Conservation (phyloP, 2,329 filamentous ascomycete species). For the Diaporthe sp. region DNA sequence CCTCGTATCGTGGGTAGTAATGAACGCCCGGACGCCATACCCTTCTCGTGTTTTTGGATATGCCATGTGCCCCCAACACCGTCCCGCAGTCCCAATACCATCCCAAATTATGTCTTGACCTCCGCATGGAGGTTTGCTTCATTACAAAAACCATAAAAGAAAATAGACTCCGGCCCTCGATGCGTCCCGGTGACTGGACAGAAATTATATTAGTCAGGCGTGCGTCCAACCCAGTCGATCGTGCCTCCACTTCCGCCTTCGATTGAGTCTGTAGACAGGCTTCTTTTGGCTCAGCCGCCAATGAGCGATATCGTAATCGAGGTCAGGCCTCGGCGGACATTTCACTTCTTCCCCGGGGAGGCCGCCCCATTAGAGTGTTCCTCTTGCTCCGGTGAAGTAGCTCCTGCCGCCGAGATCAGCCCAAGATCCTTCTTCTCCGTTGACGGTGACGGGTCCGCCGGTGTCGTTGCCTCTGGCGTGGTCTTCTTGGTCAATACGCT, state of each 20-base stretch:
- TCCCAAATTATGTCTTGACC: slow-evolving; percentile 16
- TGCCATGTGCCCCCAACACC: slow-evolving; percentile 12
- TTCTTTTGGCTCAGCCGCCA: not conserved
- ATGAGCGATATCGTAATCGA: no score
- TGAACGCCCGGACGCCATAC: slow-evolving; percentile 6
- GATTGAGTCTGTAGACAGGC: not conserved
- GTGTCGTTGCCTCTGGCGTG: slow-evolving; percentile 47
- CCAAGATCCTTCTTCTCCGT: slow-evolving; percentile 25
- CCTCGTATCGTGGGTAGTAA: not conserved
- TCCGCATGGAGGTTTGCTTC: not conserved
- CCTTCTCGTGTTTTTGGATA: slow-evolving; percentile 9
- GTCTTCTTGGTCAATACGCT: slow-evolving; percentile 51
- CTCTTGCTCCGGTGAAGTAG: slow-evolving; percentile 18
- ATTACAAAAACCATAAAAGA: slow-evolving; percentile 19
- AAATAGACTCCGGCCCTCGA: slow-evolving; percentile 23
- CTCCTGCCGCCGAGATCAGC: slow-evolving; percentile 25
- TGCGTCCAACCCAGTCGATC: not conserved
- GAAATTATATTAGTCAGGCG: slow-evolving; percentile 4
- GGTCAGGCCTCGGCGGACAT: not conserved
- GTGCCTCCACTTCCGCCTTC: not conserved
- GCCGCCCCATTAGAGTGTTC: slow-evolving; percentile 36
- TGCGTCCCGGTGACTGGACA: slow-evolving; percentile 21
- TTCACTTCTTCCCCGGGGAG: slow-evolving; percentile 31
- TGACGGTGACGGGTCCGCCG: slow-evolving; percentile 13
- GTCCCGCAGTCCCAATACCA: not conserved